Base-by-base conservation (phyloP, 306 rosid genomes). In the Dicorynia guianensis region DNA sequence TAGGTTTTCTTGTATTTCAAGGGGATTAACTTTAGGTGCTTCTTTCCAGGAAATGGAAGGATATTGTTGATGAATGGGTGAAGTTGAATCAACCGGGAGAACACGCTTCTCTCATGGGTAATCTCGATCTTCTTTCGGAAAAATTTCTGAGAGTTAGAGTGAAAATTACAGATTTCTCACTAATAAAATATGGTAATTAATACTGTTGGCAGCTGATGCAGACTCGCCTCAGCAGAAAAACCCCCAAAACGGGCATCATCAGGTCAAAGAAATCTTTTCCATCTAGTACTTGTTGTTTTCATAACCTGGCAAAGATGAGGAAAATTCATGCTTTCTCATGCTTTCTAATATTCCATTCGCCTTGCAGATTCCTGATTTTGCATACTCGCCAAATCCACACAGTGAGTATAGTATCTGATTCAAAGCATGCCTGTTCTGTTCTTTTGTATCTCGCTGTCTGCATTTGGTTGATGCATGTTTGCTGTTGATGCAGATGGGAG, bases 41-140 rank as follows among this genome's bases (percentile, higher is more conserved):
- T 43, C 69, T 79, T 72, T 48, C 49, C 90, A 96, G 99, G 89
- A 96, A 92, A 84, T 96, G 99, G 99, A 96, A 92, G 84, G 97
- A 88, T 15, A 90, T 83, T 77, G 99, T 96, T 34, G 97, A 90
- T 81, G 97, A 96, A 63, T 96, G 99, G 99, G 99, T 96, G 80
- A 92, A 83, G 85, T 44, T 81, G 74, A 83, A 93, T 80, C 93
- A 76, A 57, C 90, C 84, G 44, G 88, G 97, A 61, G 94, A 89
- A 77, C 82, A 72, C 33, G 75, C 78, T 19, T 81, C 93, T 46
- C 81, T 91, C 43, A 81, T 90, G 87, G 94, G 98, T 93, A 88
- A 71, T 49, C 30, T 72, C 34, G 17, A 76, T 15, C 65, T 59
- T 63, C 19, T 54, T 76, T 25, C 7, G 75, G 40, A 55, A 71